These are phyloP conservation scores for Zygoascus biomembranicola DNA, from an alignment of 805 yeast species.

Conservation along the genomic window DNA sequence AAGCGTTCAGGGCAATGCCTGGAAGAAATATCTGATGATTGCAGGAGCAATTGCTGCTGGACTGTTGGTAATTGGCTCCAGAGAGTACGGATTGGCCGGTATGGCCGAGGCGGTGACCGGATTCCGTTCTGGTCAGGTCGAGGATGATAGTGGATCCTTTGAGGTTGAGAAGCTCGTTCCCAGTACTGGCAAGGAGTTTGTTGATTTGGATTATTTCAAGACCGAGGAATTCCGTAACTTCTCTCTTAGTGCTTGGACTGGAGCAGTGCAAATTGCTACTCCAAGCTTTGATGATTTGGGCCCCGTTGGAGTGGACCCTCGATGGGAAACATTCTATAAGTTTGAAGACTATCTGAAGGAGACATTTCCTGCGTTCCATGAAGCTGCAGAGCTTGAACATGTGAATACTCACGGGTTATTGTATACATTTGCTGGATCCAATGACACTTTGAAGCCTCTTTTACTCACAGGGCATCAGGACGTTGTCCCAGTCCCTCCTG, in stretches of 20 bases:
- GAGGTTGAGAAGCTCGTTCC: neutral
- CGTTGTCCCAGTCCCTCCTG: constrained; percentile 65
- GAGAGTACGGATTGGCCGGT: neutral
- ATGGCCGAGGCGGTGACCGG: neutral
- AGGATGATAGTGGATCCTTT: neutral
- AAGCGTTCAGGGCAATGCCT: neutral
- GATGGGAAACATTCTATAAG: constrained; percentile 39
- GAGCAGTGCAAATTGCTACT: constrained; percentile 59
- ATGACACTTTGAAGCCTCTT: constrained; percentile 47
- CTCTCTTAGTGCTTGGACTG: constrained; percentile 26
- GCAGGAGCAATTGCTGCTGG: neutral
- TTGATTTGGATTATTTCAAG: neutral
- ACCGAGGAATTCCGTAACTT: constrained; percentile 11
- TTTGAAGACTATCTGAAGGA: constrained; percentile 47
- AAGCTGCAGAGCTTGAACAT: constrained; percentile 40
- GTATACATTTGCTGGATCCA: constrained; percentile 53
- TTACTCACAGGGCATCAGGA: constrained; percentile 72
- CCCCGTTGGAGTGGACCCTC: constrained; percentile 42
- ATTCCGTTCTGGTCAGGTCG: neutral
- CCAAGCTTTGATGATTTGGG: constrained; percentile 48
- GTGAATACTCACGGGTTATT: constrained; percentile 59
- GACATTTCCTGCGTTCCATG: constrained; percentile 47
- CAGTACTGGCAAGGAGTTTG: constrained; percentile 2
- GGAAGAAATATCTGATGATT: neutral
- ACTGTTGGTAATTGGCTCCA: neutral